Conservation (phyloP, 176 grass and related monocot genomes). For the Tuctoria greenei region DNA sequence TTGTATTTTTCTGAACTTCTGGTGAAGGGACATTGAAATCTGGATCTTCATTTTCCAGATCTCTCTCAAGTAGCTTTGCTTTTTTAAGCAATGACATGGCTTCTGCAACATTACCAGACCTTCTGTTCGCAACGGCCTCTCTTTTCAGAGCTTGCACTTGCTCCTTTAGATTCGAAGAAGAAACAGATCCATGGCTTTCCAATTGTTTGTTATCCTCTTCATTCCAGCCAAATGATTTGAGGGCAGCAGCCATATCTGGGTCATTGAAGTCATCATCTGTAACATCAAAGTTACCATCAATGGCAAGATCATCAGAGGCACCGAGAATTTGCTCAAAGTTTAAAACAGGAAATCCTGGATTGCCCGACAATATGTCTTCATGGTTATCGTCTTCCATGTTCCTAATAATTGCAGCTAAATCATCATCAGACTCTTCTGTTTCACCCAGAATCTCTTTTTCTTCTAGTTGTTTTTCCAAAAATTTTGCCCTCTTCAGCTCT, state of each 20-base stretch:
- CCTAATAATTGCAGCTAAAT: conserved; percentile 67
- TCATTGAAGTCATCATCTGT: conserved; percentile 86
- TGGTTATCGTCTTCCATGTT: conserved; percentile 70
- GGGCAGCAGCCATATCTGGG: conserved; percentile 69
- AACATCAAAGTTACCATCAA: conserved; percentile 75
- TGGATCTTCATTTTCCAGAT: conserved; percentile 52
- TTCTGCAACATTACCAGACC: conserved; percentile 65
- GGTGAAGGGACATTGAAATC: neutral
- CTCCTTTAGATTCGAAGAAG: conserved; percentile 48
- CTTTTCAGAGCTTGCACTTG: conserved; percentile 82
- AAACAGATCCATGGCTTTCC: conserved; percentile 21
- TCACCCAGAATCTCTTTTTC: conserved; percentile 87
- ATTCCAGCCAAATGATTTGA: conserved; percentile 89
- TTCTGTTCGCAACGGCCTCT: conserved; percentile 75
- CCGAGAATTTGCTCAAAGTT: conserved; percentile 52
- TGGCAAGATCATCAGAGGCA: conserved; percentile 49
- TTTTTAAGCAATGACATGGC: conserved; percentile 86
- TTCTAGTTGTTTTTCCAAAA: conserved; percentile 91
- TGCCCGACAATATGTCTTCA: conserved; percentile 49
- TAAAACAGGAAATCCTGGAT: conserved; percentile 37
- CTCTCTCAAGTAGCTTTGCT: conserved; percentile 82
- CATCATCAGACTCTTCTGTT: conserved; percentile 84
- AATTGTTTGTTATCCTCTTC: conserved; percentile 62
- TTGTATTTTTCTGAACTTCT: neutral
- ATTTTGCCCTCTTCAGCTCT: conserved; percentile 95